Evolutionary conservation across 306 rosid species (phyloP).

Genomic region (Elaeagnus macrophylla): DNA sequence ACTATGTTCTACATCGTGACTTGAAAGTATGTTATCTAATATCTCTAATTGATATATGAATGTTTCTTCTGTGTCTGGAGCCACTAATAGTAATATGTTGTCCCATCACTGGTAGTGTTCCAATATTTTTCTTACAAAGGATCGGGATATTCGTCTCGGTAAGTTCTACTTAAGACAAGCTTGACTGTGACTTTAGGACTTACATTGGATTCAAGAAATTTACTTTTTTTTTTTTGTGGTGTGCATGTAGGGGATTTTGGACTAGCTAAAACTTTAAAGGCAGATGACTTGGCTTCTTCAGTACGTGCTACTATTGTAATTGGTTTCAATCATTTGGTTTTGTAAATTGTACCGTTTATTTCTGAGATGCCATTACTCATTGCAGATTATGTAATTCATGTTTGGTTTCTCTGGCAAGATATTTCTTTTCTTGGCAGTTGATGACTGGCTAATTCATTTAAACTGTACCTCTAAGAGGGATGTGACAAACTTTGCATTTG

Average conservation of each 20-base stretch:
- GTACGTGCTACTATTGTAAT: constrained; percentile 41
- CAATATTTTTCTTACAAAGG: constrained; percentile 95
- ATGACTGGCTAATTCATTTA: not conserved
- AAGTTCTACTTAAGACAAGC: constrained; percentile 21
- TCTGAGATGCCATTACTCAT: not conserved
- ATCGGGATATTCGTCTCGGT: constrained; percentile 96
- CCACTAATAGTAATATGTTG: constrained; percentile 21
- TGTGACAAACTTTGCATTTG: not conserved
- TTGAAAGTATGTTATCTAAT: constrained; percentile 51
- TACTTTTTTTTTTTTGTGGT: constrained; percentile 23
- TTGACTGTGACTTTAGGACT: not conserved
- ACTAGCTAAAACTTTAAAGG: constrained; percentile 93
- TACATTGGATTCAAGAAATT: constrained; percentile 8
- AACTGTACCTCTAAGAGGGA: not conserved
- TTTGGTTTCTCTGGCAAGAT: constrained; percentile 1
- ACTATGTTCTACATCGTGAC: constrained; percentile 90
- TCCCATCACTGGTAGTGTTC: constrained; percentile 61
- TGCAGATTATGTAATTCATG: not conserved
- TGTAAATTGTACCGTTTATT: constrained; percentile 4
- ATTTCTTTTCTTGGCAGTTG: not conserved
- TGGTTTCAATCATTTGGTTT: constrained; percentile 1
- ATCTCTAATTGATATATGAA: constrained; percentile 3
- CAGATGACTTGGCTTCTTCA: constrained; percentile 96
- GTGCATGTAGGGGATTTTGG: constrained; percentile 77
- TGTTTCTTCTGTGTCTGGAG: constrained; percentile 3